Conservation (phyloP, 2,329 filamentous ascomycete genomes). For the Aspergillus brunneoviolaceus region DNA sequence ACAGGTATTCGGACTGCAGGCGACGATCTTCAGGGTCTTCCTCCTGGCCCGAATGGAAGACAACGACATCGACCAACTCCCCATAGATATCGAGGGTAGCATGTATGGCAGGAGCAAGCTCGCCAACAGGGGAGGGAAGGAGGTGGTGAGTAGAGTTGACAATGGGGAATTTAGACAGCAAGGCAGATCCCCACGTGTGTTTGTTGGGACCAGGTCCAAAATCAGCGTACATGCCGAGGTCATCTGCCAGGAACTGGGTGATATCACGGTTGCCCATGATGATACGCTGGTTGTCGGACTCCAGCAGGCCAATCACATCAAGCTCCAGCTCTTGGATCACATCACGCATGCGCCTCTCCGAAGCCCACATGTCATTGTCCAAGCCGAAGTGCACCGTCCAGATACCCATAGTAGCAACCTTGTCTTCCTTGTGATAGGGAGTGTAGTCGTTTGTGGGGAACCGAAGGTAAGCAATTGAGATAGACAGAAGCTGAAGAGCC, state of each 20-base stretch:
- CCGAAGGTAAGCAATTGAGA: slow-evolving; percentile 79
- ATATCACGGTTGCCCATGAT: slow-evolving; percentile 99
- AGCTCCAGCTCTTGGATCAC: slow-evolving; percentile 90
- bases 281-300: slow-evolving; percentile 91
- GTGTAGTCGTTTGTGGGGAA: slow-evolving; percentile 92
- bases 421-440: slow-evolving; percentile 84
- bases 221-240: slow-evolving; percentile 98
- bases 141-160: slow-evolving; percentile 95
- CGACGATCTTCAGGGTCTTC: slow-evolving; percentile 91
- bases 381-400: slow-evolving; percentile 99
- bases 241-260: slow-evolving; percentile 91
- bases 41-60: slow-evolving; percentile 98
- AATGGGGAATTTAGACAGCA: slow-evolving; percentile 97
- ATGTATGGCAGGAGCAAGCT: slow-evolving; percentile 92
- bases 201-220: slow-evolving; percentile 97
- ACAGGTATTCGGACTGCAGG: slow-evolving; percentile 80
- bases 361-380: slow-evolving; percentile 99
- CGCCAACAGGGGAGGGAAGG: slow-evolving; percentile 87
- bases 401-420: slow-evolving; percentile 88
- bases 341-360: slow-evolving; percentile 89
- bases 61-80: slow-evolving; percentile 85
- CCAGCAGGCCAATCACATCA: slow-evolving; percentile 93
- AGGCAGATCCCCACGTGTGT: slow-evolving; percentile 92
- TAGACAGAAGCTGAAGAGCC: slow-evolving; percentile 75
- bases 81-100: slow-evolving; percentile 95